Percentiles rank a stretch among this genome's conserved stretches.
Evolutionary conservation across 495 filamentous ascomycete species (phyloP).

Genomic region (Xylaria grammica): DNA sequence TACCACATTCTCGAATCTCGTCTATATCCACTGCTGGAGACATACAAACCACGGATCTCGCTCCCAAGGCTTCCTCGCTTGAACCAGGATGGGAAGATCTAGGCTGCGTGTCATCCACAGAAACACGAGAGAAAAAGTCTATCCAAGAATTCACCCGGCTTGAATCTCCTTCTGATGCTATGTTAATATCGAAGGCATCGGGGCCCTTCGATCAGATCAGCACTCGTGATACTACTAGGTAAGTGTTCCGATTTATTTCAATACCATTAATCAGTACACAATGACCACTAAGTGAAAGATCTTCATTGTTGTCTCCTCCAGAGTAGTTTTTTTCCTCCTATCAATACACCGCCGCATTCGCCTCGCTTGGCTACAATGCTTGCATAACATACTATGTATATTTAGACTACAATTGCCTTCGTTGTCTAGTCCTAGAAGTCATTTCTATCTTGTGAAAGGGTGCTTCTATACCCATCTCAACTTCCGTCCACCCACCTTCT

Average conservation of each 20-base stretch:
- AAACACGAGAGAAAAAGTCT: constrained; percentile 10
- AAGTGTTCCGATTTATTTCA: constrained; percentile 7
- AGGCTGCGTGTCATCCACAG: constrained; percentile 9
- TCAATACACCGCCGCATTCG: too few species aligned
- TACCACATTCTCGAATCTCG: constrained; percentile 46
- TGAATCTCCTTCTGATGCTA: constrained; percentile 27
- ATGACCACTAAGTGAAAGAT: too few species aligned
- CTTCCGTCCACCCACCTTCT: not conserved
- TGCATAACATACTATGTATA: too few species aligned
- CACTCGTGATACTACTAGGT: constrained; percentile 24
- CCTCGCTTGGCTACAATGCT: too few species aligned
- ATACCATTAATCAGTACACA: not conserved
- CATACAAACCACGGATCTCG: constrained; percentile 26
- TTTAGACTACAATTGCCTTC: too few species aligned
- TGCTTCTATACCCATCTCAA: not conserved
- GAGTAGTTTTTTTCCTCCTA: not conserved
- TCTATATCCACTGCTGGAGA: constrained; percentile 47
- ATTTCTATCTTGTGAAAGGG: too few species aligned
- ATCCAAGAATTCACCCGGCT: constrained; percentile 12
- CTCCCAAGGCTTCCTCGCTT: constrained; percentile 18
- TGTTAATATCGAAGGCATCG: constrained; percentile 25
- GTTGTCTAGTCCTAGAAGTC: too few species aligned
- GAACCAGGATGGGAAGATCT: constrained; percentile 23
- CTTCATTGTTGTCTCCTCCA: not conserved
- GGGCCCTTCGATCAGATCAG: constrained; percentile 19